A percentile compares a stretch with the other conserved stretches of the same genome.
Conservation (phyloP, 495 filamentous ascomycete species). For the Rhypophila decipiens region DNA sequence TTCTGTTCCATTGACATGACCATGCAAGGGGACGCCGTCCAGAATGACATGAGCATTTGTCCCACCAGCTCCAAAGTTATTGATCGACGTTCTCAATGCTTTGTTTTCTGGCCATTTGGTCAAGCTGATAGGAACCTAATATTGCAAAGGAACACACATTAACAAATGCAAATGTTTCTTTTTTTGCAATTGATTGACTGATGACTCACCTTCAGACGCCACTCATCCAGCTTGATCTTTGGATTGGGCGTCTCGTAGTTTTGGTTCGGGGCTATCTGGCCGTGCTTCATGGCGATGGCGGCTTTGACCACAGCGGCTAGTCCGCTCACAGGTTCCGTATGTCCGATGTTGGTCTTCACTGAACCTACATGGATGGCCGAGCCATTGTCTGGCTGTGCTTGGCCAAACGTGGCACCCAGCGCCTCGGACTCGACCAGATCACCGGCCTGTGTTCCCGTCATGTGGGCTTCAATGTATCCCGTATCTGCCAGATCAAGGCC, state of each 20-base stretch:
- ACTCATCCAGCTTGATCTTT: conserved; percentile 23
- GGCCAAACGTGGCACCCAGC: conserved; percentile 14
- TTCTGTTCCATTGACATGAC: too few species aligned
- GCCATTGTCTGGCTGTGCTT: background rate
- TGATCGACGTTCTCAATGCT: conserved; percentile 41
- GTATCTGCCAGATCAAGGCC: conserved; percentile 26
- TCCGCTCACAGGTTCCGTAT: conserved; percentile 39
- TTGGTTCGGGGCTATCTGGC: conserved; percentile 28
- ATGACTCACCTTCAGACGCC: conserved; percentile 13
- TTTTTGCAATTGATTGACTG: too few species aligned
- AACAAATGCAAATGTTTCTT: too few species aligned
- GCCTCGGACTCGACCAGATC: conserved; percentile 43
- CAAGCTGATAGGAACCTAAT: conserved; percentile 17
- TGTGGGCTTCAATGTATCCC: conserved; percentile 43
- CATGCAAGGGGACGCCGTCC: background rate
- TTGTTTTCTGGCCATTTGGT: conserved; percentile 24
- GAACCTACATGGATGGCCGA: conserved; percentile 29
- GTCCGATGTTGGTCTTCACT: conserved; percentile 52
- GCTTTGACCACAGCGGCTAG: conserved; percentile 46
- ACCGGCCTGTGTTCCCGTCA: conserved; percentile 46
- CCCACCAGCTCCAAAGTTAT: conserved; percentile 48
- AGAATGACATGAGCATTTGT: background rate
- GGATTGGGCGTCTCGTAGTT: conserved; percentile 25
- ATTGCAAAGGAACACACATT: too few species aligned
- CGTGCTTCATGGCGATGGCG: conserved; percentile 41